Conservation (phyloP, 352 stramenopile species). For the Pythium scleroteichum region DNA sequence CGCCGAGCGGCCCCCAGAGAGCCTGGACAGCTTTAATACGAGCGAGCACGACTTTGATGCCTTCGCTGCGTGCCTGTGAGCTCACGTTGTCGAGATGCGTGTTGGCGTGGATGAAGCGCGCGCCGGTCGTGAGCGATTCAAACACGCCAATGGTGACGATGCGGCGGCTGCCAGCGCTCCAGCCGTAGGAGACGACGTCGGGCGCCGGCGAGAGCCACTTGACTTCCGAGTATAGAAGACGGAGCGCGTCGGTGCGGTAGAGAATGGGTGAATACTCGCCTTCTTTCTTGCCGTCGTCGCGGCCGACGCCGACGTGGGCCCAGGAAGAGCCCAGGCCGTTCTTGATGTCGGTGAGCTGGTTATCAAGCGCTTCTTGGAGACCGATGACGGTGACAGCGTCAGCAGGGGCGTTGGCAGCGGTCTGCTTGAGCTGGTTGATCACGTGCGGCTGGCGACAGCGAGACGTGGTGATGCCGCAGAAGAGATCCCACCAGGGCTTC, state of each 20-base stretch:
- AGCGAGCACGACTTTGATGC: constrained; percentile 21
- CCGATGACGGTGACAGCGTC: constrained; percentile 21
- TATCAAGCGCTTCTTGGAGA: constrained; percentile 22
- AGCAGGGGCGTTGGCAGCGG: constrained; percentile 7
- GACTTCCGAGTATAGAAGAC: constrained; percentile 15
- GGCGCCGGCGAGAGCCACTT: constrained; percentile 24
- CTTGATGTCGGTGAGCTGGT: constrained; percentile 25
- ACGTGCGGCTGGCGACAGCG: constrained; percentile 17
- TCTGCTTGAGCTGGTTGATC: constrained; percentile 11
- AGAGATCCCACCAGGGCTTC: constrained; percentile 24
- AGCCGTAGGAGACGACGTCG: constrained; percentile 22
- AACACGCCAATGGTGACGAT: constrained; percentile 23
- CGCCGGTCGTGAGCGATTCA: constrained; percentile 15
- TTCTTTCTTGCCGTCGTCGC: constrained; percentile 12
- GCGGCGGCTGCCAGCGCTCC: constrained; percentile 20
- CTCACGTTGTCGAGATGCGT: constrained; percentile 25
- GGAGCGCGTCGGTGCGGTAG: constrained; percentile 18
- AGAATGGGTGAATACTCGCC: constrained; percentile 21
- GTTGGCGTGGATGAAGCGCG: constrained; percentile 24
- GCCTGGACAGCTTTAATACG: constrained; percentile 14
- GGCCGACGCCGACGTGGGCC: constrained; percentile 17
- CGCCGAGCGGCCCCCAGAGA: constrained; percentile 15
- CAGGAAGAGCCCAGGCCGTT: constrained; percentile 15
- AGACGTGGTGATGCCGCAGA: constrained; percentile 13
- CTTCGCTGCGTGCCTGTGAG: constrained; percentile 21